These are phyloP conservation scores for Saprolegnia diclina DNA, from an alignment of 352 stramenopile species.

Conservation along the genomic window DNA sequence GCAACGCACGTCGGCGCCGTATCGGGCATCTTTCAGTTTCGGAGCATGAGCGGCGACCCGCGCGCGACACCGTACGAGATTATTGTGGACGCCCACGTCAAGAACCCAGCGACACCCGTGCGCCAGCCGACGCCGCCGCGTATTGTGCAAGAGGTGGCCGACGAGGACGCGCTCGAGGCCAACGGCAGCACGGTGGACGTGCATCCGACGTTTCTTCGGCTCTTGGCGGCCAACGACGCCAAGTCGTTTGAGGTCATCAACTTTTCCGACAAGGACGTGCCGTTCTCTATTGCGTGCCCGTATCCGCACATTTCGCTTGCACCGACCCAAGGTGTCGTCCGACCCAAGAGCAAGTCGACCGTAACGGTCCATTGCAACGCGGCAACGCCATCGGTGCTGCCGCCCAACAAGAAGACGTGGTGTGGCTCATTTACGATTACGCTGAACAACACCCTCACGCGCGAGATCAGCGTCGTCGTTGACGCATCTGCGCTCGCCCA, in stretches of 20 bases:
- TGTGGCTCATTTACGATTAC: constrained; percentile 13
- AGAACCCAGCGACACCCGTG: not conserved
- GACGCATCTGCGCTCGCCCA: not conserved
- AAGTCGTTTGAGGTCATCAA: constrained; percentile 21
- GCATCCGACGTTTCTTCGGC: constrained; percentile 9
- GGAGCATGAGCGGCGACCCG: constrained; percentile 55
- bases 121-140: not conserved
- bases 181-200: constrained; percentile 8
- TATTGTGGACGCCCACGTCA: constrained; percentile 76
- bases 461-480: constrained; percentile 25
- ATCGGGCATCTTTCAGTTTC: constrained; percentile 82
- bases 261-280: not conserved
- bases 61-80: constrained; percentile 74
- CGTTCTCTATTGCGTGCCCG: constrained; percentile 10
- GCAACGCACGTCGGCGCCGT: constrained; percentile 53
- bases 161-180: not conserved
- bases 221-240: not conserved
- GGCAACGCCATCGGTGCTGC: not conserved
- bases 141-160: not conserved
- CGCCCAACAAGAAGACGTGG: constrained; percentile 6
- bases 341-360: constrained; percentile 9
- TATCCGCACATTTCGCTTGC: not conserved
- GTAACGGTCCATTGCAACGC: not conserved
- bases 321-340: not conserved
- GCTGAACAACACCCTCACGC: not conserved